Evolutionary conservation across 2,329 filamentous ascomycete species (phyloP).

Genomic region (Coniosporium tulheliwenetii): DNA sequence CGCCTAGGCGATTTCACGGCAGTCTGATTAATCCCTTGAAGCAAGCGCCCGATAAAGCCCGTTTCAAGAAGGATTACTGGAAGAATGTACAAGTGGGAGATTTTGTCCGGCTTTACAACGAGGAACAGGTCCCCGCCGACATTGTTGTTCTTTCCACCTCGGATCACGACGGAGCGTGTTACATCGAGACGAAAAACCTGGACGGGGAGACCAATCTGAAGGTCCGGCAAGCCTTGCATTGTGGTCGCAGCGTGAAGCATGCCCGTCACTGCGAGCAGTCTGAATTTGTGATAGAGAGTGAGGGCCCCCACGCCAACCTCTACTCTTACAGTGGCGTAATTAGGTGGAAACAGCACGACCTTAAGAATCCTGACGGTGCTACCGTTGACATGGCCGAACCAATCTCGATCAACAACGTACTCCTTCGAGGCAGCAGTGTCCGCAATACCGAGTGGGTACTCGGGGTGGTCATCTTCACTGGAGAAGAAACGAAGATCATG

Average conservation of each 20-base stretch:
- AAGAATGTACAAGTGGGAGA: slow-evolving; percentile 92
- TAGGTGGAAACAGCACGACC: slow-evolving; percentile 64
- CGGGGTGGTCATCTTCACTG: slow-evolving; percentile 85
- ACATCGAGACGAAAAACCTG: slow-evolving; percentile 95
- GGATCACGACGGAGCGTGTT: slow-evolving; percentile 85
- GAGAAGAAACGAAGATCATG: slow-evolving; percentile 97
- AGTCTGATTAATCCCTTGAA: slow-evolving; percentile 60
- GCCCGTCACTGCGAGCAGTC: slow-evolving; percentile 84
- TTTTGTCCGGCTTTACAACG: slow-evolving; percentile 90
- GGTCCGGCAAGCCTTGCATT: slow-evolving; percentile 79
- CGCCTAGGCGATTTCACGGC: slow-evolving; percentile 40
- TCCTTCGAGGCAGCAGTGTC: slow-evolving; percentile 83
- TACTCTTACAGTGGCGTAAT: slow-evolving; percentile 90
- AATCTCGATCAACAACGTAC: slow-evolving; percentile 85
- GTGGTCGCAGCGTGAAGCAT: slow-evolving; percentile 67
- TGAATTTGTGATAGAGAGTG: slow-evolving; percentile 79
- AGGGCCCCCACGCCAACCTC: slow-evolving; percentile 79
- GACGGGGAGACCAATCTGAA: slow-evolving; percentile 97
- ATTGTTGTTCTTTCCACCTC: slow-evolving; percentile 86
- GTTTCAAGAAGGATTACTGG: slow-evolving; percentile 89
- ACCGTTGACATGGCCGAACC: slow-evolving; percentile 76
- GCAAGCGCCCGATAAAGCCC: slow-evolving; percentile 50
- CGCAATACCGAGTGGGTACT: slow-evolving; percentile 94
- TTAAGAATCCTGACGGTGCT: slow-evolving; percentile 44
- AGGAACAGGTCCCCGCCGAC: slow-evolving; percentile 89